Base-by-base conservation (phyloP, 192 early-diverging fungal species). In the Coemansia sp. region DNA sequence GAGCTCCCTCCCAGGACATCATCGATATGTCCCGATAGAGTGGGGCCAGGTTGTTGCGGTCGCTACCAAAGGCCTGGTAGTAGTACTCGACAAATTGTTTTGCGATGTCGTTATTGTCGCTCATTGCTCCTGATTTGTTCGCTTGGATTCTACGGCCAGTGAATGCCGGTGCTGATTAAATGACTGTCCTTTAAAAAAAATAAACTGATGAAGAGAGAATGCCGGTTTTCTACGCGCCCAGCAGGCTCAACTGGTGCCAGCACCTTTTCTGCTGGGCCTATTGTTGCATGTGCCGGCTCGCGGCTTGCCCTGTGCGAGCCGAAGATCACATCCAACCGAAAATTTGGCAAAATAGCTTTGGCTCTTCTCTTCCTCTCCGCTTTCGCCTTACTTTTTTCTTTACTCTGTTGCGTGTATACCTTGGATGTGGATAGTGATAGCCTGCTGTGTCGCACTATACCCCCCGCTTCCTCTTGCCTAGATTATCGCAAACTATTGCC, bases 1-100 rank as follows among this genome's bases (percentile, higher is more conserved):
- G 85, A 38, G 73, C 60, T 56, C 90, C 91, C 83, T 98, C 95
- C 74, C 92, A 98, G 33, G 89, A 86, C 69, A 98, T 66, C 92
- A 93, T 92, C 38, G 94, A 96, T 62, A 68, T 59, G 14, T 86
- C 86, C 51, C 88, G 79, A 79, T 96, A 98, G 63, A 98, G 88
- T 35, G 85, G 64, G 13, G 64, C 74, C 38, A 98, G 85, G 0
- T 65, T 65, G 4, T 62, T 58, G 57, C 94, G 88, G 79, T 91
- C 82, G 24, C 63, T 14, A 74, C 94, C 94, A 76, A 98, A 98
- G 13, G 88, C 86, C 59, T 84, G 51, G 83, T 98, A 98, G 86
- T 98, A 98, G 74, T 73, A 98, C 3, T 89, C 82, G 57, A 83
- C 82, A 81, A 98, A 96, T 72, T 85, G 74, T 65, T 88, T 85